Evolutionary conservation across 1,139 yeast species (phyloP), one percentile per base, ranked within the genome.

Genomic region (Diutina rugosa): DNA sequence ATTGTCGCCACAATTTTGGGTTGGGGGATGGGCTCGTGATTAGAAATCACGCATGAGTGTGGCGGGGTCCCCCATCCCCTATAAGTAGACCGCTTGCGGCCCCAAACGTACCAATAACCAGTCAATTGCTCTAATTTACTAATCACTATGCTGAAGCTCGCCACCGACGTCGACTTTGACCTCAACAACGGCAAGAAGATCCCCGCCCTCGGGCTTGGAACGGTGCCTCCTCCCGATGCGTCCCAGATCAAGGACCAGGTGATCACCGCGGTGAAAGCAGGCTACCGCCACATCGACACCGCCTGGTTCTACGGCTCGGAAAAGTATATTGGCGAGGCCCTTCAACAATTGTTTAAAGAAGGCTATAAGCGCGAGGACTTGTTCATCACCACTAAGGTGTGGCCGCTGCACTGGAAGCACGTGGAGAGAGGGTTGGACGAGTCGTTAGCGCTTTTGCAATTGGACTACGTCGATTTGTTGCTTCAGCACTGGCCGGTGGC

Each of bases 401-500:
- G 87, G 86, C 70, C 76, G 2, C 70, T 76, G 10, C 69, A 64
- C 56, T 69, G 68, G 59, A 71, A 71, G 56, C 68, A 61, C 57
- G 77, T 77, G 3, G 77, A 71, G 58, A 68, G 67, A 57, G 72
- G 78, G 1, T 64, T 74, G 48, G 73, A 74, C 46, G 58, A 62
- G 41, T 73, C 78, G 1, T 68, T 74, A 57, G 56, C 63, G n/a
- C 68, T 66, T 28, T 65, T 81, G 58, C 80, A 81, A 0, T 55
- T 81, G 53, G 86, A 81, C 30, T 82, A 83, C 60, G 83, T 81
- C 45, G 87, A 83, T 63, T 68, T 82, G 58, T 68, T 77, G 6
- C 71, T 82, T 59, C 85, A 81, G 59, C 87, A 83, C 64, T 82
- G 87, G 87, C 88, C 87, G 6, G 60, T 79, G 41, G 78, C 88